These are phyloP conservation scores for Thinopyrum elongatum DNA, from an alignment of 176 grass and related monocot species.

Conservation along the genomic window DNA sequence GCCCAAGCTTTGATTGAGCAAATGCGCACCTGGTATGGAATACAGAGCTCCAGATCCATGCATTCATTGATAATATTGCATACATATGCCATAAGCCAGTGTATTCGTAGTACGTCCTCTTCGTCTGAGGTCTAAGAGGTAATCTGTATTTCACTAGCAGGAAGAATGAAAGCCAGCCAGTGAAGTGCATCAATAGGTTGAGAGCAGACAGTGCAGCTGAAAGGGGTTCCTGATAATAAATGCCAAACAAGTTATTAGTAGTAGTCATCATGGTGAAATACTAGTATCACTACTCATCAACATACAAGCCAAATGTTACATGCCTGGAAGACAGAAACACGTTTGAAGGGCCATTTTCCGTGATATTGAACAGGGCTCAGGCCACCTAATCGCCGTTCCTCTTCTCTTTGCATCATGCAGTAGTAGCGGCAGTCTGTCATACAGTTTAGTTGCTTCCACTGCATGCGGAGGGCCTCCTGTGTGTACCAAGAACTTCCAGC, in stretches of 20 bases:
- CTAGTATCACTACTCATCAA: background rate
- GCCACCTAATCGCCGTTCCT: constrained; percentile 57
- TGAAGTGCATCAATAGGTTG: constrained; percentile 76
- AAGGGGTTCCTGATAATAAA: constrained; percentile 65
- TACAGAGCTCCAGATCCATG: constrained; percentile 91
- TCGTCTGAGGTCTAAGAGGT: constrained; percentile 64
- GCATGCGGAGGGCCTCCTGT: constrained; percentile 56
- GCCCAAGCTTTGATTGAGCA: constrained; percentile 5
- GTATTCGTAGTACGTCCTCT: constrained; percentile 82
- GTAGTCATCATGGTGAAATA: background rate
- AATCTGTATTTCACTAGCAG: constrained; percentile 69
- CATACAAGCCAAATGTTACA: constrained; percentile 2
- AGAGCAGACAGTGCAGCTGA: constrained; percentile 65
- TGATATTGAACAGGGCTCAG: constrained; percentile 81
- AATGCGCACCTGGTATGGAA: constrained; percentile 80
- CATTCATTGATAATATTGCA: constrained; percentile 87
- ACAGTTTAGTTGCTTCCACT: constrained; percentile 82
- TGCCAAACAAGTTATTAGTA: constrained; percentile 7
- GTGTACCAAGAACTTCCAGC: constrained; percentile 55
- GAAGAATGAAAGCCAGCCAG: constrained; percentile 73
- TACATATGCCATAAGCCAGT: constrained; percentile 94
- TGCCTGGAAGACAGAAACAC: constrained; percentile 82
- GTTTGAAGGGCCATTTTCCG: constrained; percentile 83
- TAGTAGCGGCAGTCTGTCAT: constrained; percentile 73
- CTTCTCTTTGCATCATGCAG: constrained; percentile 89